Conservation (phyloP, 306 rosid genomes). For the Myrica gale region DNA sequence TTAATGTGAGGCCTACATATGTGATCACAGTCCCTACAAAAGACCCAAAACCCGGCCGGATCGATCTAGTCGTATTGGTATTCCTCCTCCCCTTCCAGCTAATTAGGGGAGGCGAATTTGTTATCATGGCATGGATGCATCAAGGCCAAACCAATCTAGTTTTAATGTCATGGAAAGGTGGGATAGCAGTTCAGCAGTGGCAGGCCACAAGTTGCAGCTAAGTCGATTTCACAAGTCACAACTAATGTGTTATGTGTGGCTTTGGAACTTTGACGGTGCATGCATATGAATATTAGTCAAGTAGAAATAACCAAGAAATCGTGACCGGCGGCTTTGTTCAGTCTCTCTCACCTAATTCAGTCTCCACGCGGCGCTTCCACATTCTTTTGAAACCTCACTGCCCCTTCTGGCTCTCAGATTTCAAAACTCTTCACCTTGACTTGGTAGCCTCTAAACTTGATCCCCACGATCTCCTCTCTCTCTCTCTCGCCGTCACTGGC, state of each 20-base stretch:
- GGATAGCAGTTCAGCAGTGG: too few relatives aligned
- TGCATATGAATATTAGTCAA: background rate
- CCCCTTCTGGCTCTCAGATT: background rate
- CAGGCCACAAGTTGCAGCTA: too few relatives aligned
- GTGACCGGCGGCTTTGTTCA: slow-evolving; percentile 34
- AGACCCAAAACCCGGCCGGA: too few relatives aligned
- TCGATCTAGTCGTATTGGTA: too few relatives aligned
- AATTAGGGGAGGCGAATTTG: too few relatives aligned
- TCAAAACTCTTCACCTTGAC: slow-evolving; percentile 28
- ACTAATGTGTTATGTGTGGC: slow-evolving; percentile 20
- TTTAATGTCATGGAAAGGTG: too few relatives aligned
- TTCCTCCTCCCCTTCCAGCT: too few relatives aligned
- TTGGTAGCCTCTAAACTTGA: slow-evolving; percentile 34
- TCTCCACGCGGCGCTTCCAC: slow-evolving; percentile 35
- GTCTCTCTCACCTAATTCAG: slow-evolving; percentile 27
- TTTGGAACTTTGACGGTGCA: slow-evolving; percentile 33
- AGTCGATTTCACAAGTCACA: background rate
- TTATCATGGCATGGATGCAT: too few relatives aligned
- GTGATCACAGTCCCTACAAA: too few relatives aligned
- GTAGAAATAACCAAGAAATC: slow-evolving; percentile 17
- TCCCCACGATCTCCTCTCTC: slow-evolving; percentile 30
- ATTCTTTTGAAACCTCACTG: background rate
- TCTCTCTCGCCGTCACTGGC: slow-evolving; percentile 11
- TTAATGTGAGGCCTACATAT: too few relatives aligned
- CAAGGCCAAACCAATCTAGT: too few relatives aligned